Evolutionary conservation across 2,329 filamentous ascomycete species (phyloP).

Genomic region (Epichloe glyceriae): DNA sequence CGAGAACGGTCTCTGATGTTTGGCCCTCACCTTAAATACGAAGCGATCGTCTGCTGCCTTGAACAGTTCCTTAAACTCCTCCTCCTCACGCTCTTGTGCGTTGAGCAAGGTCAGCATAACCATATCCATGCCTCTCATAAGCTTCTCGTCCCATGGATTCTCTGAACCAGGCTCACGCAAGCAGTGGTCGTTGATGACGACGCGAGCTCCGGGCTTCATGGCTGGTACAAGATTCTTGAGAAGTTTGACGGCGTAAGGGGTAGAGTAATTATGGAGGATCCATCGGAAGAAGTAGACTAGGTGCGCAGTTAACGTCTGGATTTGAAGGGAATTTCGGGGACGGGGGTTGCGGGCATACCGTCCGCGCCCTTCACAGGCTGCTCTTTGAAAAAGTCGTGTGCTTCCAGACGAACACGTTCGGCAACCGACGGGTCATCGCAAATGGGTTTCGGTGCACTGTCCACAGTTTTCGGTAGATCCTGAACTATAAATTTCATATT

Average conservation of each 20-base stretch:
- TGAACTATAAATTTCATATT: conserved; percentile 43
- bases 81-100: conserved; percentile 34
- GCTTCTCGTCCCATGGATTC: conserved; percentile 31
- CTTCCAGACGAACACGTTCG: conserved; percentile 27
- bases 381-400: conserved; percentile 45
- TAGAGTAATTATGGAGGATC: conserved; percentile 51
- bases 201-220: conserved; percentile 38
- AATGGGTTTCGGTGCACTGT: conserved; percentile 31
- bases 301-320: not conserved
- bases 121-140: conserved; percentile 37
- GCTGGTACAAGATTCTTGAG: conserved; percentile 38
- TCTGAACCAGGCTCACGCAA: conserved; percentile 26
- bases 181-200: conserved; percentile 35
- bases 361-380: conserved; percentile 42
- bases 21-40: conserved; percentile 24
- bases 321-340: too few species aligned
- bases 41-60: conserved; percentile 28
- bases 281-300: conserved; percentile 44
- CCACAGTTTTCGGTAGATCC: conserved; percentile 36
- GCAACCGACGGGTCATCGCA: conserved; percentile 25
- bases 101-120: conserved; percentile 40
- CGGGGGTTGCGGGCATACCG: conserved; percentile 19
- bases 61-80: conserved; percentile 34
- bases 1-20: not conserved
- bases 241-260: conserved; percentile 36